Evolutionary conservation across 139 green algal genomes (phyloP).

Genomic region (Pleodorina starrii): DNA sequence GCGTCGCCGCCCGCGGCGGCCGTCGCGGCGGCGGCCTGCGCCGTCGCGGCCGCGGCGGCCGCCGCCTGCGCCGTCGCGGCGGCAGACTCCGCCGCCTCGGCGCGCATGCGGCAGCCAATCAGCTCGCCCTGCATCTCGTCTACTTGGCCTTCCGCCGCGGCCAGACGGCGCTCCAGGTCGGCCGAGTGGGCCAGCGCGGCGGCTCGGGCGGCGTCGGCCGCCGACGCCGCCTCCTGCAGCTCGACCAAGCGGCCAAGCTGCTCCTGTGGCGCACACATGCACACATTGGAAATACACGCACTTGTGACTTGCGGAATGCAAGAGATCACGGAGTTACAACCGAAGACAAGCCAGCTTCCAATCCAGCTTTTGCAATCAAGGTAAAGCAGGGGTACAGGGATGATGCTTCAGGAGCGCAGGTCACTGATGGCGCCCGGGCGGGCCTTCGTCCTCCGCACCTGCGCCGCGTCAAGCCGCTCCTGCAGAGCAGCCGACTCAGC

Average conservation of each 20-base stretch:
- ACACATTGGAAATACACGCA: too few species aligned
- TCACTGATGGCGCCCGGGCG: too few species aligned
- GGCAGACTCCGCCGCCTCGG: constrained; percentile 29
- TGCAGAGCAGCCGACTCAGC: not conserved
- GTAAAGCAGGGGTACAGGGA: too few species aligned
- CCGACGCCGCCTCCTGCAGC: not conserved
- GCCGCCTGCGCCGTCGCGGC: not conserved
- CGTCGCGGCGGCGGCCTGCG: not conserved
- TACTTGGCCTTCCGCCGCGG: constrained; percentile 5
- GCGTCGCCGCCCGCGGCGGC: not conserved
- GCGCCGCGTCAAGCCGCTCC: not conserved
- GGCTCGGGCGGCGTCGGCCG: not conserved
- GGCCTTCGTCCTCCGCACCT: too few species aligned
- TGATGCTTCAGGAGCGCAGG: too few species aligned
- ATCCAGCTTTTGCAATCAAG: too few species aligned
- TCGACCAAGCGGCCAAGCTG: constrained; percentile 27
- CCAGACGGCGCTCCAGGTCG: constrained; percentile 1
- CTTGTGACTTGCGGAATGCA: too few species aligned
- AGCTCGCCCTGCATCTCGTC: constrained; percentile 47
- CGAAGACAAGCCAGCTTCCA: too few species aligned
- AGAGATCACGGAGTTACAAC: too few species aligned
- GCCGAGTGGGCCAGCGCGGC: not conserved
- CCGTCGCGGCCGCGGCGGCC: not conserved
- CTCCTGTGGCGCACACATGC: not conserved
- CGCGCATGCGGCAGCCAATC: constrained; percentile 42